Evolutionary conservation across 2,329 filamentous ascomycete genomes (phyloP), one percentile per base, ranked within the genome.

Genomic region (Calonectria honghensis): DNA sequence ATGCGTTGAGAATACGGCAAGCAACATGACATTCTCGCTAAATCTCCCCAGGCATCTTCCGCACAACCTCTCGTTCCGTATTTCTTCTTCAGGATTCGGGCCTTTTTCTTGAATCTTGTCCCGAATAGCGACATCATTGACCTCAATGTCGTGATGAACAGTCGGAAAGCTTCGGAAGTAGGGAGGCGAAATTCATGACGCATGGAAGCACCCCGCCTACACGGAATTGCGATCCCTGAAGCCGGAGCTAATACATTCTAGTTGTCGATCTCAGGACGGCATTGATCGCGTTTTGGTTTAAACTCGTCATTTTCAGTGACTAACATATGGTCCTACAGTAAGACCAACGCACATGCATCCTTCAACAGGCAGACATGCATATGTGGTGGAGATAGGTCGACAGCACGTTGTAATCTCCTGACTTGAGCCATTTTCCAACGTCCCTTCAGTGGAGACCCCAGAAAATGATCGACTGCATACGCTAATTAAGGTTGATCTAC

Each of bases 1-100:
- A n/a, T 10, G 7, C 1, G 1, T 2, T n/a, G 18, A 45, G 6
- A 41, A 45, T 7, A 0, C 1, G 6, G 4, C 1, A 16, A 1
- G 1, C 6, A 6, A 6, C 16, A 20, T 6, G 4, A 41, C 13
- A 41, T 41, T 41, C 16, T 41, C 4, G 6, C 39, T 20, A 1
- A 7, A 41, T 41, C 16, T 6, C 7, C 0, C 18, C 18, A 4
- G 5, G 41, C 18, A 13, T 48, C n/a, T 1, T 13, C 3, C 9
- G 5, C 45, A 20, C 4, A 24, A 9, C n/a, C 2, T 48, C n/a
- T 48, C 45, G 45, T 13, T 13, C 1, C 4, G 2, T 4, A 11
- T 7, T 48, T 10, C 45, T 48, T 48, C 9, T 48, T 48, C 9
- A 2, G 45, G 10, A 48, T 24, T 48, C 45, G 45, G 45, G 45